Evolutionary conservation across 2,329 filamentous ascomycete genomes (phyloP), one percentile per base, ranked within the genome.

Genomic region (Alternaria incomplexa): DNA sequence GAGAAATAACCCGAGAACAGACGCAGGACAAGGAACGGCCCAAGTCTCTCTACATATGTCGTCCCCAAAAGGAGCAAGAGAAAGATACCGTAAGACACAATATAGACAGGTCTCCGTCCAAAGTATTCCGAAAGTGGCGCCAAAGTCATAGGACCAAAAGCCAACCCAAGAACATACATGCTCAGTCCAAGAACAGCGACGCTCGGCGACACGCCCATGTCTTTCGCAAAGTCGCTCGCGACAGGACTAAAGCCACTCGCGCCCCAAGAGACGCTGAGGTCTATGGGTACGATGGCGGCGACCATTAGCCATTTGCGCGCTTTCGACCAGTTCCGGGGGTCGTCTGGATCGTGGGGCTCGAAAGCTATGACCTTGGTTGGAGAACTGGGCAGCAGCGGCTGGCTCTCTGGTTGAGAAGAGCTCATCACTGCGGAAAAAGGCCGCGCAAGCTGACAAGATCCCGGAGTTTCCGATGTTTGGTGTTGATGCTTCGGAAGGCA

Each of bases 241-340:
- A 79, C 81, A 1, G 84, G 83, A 3, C 82, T 84, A 68, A 83
- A 85, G 9, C 83, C 83, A 6, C 81, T 83, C 2, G 83, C 83
- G 9, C 81, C 82, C 79, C 82, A 85, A 15, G 73, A 76, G 28
- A 79, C 77, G 40, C 72, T 76, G 32, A 79, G 70, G 52, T 79
- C 77, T 53, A 80, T 79, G 28, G 77, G 72, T 3, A 78, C 71
- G 36, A 80, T 79, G 17, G 72, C 72, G 26, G 73, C 73, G 6
- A 79, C 69, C 72, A 80, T 77, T 7, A 76, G 53, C 77, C 78
- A 80, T 72, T 79, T 80, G 25, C 73, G 71, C 30, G 65, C 56
- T 43, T 52, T 45, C 3, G 73, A 56, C 78, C 78, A 80, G 62
- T 80, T 79, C 10, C 77, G 67, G 6, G 78, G 78, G 51, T 80